These are phyloP conservation scores for Nadsonia fulvescens DNA, from an alignment of 805 yeast species.

Conservation along the genomic window DNA sequence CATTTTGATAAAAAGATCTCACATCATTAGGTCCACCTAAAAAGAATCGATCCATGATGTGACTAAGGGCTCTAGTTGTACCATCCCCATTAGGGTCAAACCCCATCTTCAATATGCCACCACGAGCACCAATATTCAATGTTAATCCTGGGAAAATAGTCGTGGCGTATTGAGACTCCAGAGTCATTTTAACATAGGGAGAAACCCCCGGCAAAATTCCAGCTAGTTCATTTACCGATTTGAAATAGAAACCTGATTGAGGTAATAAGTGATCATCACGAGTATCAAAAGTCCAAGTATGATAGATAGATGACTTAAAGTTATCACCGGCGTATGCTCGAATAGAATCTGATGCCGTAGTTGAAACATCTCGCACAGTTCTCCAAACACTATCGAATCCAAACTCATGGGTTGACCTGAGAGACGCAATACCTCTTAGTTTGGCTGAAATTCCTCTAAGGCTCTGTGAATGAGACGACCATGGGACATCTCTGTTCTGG, in stretches of 20 bases:
- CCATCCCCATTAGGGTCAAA: too few species aligned
- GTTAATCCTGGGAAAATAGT: slow-evolving; percentile 2
- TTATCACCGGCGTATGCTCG: slow-evolving; percentile 45
- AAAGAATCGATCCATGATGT: slow-evolving; percentile 63
- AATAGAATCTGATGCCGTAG: slow-evolving; percentile 32
- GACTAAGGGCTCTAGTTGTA: too few species aligned
- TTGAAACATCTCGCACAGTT: slow-evolving; percentile 29
- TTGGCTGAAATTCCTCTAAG: slow-evolving; percentile 27
- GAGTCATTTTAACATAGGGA: slow-evolving; percentile 18
- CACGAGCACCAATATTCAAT: slow-evolving; percentile 15
- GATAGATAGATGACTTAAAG: slow-evolving; percentile 35
- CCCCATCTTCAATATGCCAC: slow-evolving; percentile 31
- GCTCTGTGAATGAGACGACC: slow-evolving; percentile 37
- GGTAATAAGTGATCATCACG: slow-evolving; percentile 28
- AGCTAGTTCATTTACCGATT: slow-evolving; percentile 29
- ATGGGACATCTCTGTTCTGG: slow-evolving; percentile 31
- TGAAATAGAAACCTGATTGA: slow-evolving; percentile 25
- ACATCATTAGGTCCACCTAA: slow-evolving; percentile 66
- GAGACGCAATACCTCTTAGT: slow-evolving; percentile 13
- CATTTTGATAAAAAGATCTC: slow-evolving; percentile 48
- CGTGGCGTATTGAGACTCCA: slow-evolving; percentile 20
- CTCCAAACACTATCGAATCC: slow-evolving; percentile 51
- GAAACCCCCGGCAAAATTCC: slow-evolving; percentile 13
- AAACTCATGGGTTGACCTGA: slow-evolving; percentile 22
- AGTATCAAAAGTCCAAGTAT: slow-evolving; percentile 26